Evolutionary conservation across 2,329 filamentous ascomycete species (phyloP), one percentile per base, ranked within the genome.

Genomic region (Fusarium dlaminii): DNA sequence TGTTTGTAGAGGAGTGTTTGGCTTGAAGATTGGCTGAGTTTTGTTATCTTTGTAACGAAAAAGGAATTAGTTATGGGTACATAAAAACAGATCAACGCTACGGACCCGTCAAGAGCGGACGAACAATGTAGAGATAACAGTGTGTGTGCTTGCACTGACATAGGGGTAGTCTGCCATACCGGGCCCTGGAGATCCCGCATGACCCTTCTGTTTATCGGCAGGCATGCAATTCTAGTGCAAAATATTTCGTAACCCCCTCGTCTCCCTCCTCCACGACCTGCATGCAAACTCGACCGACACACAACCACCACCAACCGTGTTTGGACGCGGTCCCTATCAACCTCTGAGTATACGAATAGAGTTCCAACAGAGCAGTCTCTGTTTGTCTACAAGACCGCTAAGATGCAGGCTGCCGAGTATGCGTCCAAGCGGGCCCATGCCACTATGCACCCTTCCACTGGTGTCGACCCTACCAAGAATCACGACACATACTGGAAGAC

Each of bases 81-180:
- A 32, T 18, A 10, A 34, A 9, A 17, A 20, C 6, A 27, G 0
- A 22, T 15, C n/a, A n/a, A n/a, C n/a, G n/a, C n/a, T n/a, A n/a
- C n/a, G n/a, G n/a, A n/a, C n/a, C n/a, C n/a, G n/a, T n/a, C n/a
- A n/a, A n/a, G n/a, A n/a, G n/a, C n/a, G n/a, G n/a, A n/a, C n/a
- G n/a, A n/a, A n/a, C n/a, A n/a, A n/a, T n/a, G 18, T 11, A 2
- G 24, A 27, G 12, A 17, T 2, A 8, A 6, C 3, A 10, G 14
- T 18, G 20, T 29, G 34, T 11, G 20, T 55, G 6, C 20, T 30
- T 30, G 15, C 24, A 30, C 36, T 30, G 51, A 29, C 8, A 40
- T 34, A n/a, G 8, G 14, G 27, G 8, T 6, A 8, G 11, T 14
- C 11, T 42, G 11, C 20, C 15, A n/a, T 55, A 11, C 0, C 0